Evolutionary conservation across 305 asterid species (phyloP).

Genomic region (Fraxinus sp.): DNA sequence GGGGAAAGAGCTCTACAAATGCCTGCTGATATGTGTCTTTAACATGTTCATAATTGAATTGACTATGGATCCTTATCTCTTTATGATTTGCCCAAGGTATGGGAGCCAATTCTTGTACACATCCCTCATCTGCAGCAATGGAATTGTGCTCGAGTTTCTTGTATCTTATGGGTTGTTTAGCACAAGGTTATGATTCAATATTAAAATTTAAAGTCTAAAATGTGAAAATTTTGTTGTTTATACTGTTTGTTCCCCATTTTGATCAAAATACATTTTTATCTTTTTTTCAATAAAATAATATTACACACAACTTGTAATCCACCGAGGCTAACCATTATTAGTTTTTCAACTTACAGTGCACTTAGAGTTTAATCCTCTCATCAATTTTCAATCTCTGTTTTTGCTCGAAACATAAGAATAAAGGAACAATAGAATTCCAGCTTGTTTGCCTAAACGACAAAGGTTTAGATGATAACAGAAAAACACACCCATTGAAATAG

Average conservation of each 20-base stretch:
- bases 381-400: background rate
- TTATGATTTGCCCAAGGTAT: background rate
- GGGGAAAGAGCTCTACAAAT: background rate
- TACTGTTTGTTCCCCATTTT: no score
- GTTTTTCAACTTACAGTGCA: background rate
- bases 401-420: background rate
- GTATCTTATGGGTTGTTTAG: background rate
- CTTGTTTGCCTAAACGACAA: background rate
- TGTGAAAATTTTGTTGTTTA: no score
- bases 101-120: background rate
- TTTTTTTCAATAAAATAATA: no score
- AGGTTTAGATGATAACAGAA: background rate
- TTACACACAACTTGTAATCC: background rate
- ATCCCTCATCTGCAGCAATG: background rate
- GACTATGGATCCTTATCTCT: background rate
- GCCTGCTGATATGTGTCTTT: background rate
- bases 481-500: background rate
- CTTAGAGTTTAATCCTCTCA: background rate
- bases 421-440: background rate
- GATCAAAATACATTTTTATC: no score
- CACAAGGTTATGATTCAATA: background rate
- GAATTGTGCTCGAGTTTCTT: background rate
- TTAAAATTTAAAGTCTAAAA: background rate
- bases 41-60: background rate
- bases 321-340: background rate